phyloP scores from a whole-genome alignment of 2,329 filamentous ascomycete species.

The Calonectria henricotiae region DNA sequence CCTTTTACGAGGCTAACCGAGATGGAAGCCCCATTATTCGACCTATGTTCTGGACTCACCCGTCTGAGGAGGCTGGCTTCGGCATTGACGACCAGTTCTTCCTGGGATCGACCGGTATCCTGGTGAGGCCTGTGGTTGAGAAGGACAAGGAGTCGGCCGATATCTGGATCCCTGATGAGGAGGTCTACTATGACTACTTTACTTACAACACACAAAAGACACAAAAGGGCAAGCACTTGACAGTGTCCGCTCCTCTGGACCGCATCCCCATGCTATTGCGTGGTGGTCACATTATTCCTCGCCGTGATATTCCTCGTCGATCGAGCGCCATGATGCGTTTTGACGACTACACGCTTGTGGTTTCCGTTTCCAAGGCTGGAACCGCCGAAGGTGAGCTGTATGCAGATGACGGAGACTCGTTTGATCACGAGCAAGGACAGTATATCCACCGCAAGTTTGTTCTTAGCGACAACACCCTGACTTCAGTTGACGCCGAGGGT shows the following conservation, averaged over 20 bases:
- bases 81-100: conserved; percentile 94
- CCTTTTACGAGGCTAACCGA: conserved; percentile 90
- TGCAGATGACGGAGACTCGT: conserved; percentile 93
- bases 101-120: conserved; percentile 87
- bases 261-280: conserved; percentile 93
- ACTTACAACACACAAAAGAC: conserved; percentile 83
- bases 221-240: conserved; percentile 79
- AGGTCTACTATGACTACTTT: conserved; percentile 97
- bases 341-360: conserved; percentile 94
- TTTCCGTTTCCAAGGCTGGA: conserved; percentile 75
- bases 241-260: conserved; percentile 84
- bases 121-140: conserved; percentile 92
- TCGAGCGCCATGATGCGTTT: conserved; percentile 92
- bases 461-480: conserved; percentile 75
- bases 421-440: conserved; percentile 87
- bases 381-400: conserved; percentile 87
- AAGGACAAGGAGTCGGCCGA: conserved; percentile 82
- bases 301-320: conserved; percentile 89
- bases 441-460: conserved; percentile 90
- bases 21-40: conserved; percentile 90
- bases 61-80: conserved; percentile 89
- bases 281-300: conserved; percentile 91
- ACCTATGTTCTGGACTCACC: conserved; percentile 95
- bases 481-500: conserved; percentile 77
- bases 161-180: conserved; percentile 90